phyloP scores from a whole-genome alignment of 140 eudicot species.

The Stevia rebaudiana region DNA sequence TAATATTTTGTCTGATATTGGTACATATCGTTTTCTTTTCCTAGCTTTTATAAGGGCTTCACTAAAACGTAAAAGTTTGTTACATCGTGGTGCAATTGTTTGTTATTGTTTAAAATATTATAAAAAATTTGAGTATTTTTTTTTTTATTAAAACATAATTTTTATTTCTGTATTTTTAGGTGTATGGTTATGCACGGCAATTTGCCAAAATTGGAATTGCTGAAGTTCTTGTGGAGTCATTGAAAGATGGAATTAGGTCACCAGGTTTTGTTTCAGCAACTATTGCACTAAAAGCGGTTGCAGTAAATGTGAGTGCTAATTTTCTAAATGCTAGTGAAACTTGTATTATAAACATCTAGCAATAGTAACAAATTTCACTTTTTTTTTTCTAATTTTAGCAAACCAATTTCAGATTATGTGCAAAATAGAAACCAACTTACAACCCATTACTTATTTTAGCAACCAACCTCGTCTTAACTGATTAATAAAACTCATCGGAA shows the following conservation, averaged over 20 bases:
- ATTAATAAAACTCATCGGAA: background rate
- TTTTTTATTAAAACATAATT: background rate
- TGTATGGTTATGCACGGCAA: slow-evolving; percentile 85
- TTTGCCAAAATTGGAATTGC: slow-evolving; percentile 83
- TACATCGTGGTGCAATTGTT: background rate
- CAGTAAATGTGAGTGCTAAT: slow-evolving; percentile 71
- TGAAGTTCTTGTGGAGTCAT: slow-evolving; percentile 73
- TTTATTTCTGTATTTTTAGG: slow-evolving; percentile 39
- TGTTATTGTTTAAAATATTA: background rate
- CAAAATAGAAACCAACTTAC: background rate
- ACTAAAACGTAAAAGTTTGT: background rate
- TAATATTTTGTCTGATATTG: background rate
- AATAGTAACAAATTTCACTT: background rate
- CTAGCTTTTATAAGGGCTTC: background rate
- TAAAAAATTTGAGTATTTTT: background rate
- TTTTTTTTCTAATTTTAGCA: background rate
- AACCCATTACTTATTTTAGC: background rate
- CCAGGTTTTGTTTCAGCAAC: slow-evolving; percentile 70
- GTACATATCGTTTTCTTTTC: background rate
- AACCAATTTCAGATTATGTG: background rate
- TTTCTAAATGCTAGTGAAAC: background rate
- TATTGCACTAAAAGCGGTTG: slow-evolving; percentile 85
- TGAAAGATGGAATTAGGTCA: slow-evolving; percentile 57
- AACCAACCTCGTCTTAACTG: background rate
- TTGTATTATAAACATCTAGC: background rate